Evolutionary conservation across 1,284 basidiomycete species (phyloP).

Genomic region (Microbotryomycetes sp.): DNA sequence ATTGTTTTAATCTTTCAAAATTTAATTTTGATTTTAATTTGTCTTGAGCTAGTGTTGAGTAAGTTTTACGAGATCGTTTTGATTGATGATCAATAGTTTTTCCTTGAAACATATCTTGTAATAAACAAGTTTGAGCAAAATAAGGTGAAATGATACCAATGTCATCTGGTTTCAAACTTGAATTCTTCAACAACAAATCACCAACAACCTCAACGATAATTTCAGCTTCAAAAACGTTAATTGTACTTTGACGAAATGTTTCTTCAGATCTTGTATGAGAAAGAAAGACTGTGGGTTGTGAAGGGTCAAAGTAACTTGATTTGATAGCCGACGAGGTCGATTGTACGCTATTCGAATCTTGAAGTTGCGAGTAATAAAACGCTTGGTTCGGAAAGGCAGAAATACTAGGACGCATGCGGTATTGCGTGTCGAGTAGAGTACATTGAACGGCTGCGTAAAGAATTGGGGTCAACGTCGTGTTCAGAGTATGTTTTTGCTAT

Average conservation of each 20-base stretch:
- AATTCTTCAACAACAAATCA: conserved; percentile 66
- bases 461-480: neutral
- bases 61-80: no score
- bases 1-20: conserved; percentile 56
- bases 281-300: conserved; percentile 55
- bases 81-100: neutral
- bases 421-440: conserved; percentile 85
- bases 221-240: conserved; percentile 66
- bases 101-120: conserved; percentile 48
- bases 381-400: conserved; percentile 74
- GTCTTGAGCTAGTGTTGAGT: conserved; percentile 4
- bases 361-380: conserved; percentile 58
- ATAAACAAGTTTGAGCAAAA: conserved; percentile 65
- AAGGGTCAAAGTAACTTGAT: conserved; percentile 37
- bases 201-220: conserved; percentile 71
- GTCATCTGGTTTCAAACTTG: conserved; percentile 58
- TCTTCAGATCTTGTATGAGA: conserved; percentile 66
- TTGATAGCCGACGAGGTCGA: conserved; percentile 46
- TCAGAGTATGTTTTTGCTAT: conserved; percentile 4
- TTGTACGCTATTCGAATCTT: conserved; percentile 53
- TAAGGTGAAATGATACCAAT: conserved; percentile 88
- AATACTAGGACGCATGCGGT: conserved; percentile 88
- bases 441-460: conserved; percentile 54
- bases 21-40: conserved; percentile 52
- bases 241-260: conserved; percentile 58